phyloP scores from a whole-genome alignment of 345 rosid species.

The Odontarrhena argentea region DNA sequence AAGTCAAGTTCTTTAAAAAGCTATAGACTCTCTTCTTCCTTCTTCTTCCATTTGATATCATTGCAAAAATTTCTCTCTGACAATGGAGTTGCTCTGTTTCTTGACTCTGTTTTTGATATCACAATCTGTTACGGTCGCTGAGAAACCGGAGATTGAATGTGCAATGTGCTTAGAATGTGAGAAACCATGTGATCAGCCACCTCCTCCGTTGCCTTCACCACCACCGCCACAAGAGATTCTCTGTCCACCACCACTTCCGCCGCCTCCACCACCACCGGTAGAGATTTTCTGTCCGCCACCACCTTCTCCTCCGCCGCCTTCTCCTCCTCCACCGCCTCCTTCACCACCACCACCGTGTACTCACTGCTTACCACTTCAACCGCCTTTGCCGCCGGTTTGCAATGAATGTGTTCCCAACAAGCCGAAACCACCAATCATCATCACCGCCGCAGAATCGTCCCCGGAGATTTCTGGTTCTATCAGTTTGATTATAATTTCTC shows the following conservation, averaged over 20 bases:
- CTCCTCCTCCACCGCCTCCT: conserved; percentile 38
- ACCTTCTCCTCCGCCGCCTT: conserved; percentile 29
- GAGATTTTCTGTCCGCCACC: conserved; percentile 24
- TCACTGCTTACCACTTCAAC: conserved; percentile 39
- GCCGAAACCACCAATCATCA: conserved; percentile 40
- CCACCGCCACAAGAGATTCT: conserved; percentile 36
- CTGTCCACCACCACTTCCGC: conserved; percentile 35
- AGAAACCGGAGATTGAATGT: conserved; percentile 34
- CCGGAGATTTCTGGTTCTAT: conserved; percentile 11
- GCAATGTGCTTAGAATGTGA: conserved; percentile 42
- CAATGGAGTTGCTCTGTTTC: conserved; percentile 37
- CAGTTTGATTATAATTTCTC: background rate
- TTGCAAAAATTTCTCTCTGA: background rate
- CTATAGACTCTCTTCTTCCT: background rate
- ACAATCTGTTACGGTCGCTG: conserved; percentile 18
- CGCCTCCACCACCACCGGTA: conserved; percentile 30
- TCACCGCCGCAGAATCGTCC: conserved; percentile 31
- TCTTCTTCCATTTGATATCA: background rate
- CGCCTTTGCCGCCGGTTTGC: conserved; percentile 33
- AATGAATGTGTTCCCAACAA: conserved; percentile 34
- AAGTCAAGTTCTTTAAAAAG: conserved; percentile 36
- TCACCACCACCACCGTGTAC: conserved; percentile 43
- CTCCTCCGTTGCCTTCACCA: conserved; percentile 37
- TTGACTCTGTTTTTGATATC: conserved; percentile 33
- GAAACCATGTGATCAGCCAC: conserved; percentile 39